Conservation (phyloP, 306 rosid species). For the Inga oerstediana region DNA sequence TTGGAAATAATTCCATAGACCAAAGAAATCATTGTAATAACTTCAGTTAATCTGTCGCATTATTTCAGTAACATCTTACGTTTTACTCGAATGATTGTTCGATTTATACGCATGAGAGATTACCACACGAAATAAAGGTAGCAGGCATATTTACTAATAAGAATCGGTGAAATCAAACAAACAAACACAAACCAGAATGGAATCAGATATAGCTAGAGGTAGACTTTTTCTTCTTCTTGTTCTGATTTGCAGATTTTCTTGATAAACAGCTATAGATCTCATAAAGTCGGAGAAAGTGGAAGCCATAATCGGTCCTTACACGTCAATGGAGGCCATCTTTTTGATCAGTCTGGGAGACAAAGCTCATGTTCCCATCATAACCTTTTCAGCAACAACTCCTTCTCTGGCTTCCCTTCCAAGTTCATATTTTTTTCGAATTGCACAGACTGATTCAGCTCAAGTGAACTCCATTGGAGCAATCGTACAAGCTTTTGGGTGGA, state of each 20-base stretch:
- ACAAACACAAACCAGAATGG: not conserved
- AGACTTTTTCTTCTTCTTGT: not conserved
- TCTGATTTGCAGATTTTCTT: not conserved
- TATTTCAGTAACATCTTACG: not conserved
- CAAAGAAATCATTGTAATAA: not conserved
- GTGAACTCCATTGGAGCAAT: constrained; percentile 46
- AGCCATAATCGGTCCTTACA: constrained; percentile 57
- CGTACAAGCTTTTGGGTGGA: constrained; percentile 52
- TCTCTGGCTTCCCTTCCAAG: constrained; percentile 42
- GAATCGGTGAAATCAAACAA: not conserved
- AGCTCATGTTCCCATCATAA: constrained; percentile 53
- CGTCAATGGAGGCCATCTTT: constrained; percentile 55
- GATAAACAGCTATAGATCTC: constrained; percentile 44
- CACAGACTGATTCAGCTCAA: constrained; percentile 51
- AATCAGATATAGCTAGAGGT: not conserved
- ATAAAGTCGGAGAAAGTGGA: constrained; percentile 51
- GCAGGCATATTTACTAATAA: not conserved
- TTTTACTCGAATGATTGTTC: not conserved
- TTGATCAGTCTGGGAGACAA: constrained; percentile 53
- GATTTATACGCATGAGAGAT: not conserved
- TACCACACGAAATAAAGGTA: not conserved
- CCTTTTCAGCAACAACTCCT: constrained; percentile 63
- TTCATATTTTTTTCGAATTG: constrained; percentile 50
- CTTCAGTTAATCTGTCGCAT: not conserved
- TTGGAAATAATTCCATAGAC: not conserved